Percentiles rank a stretch among this genome's conserved stretches.
Evolutionary conservation across 2,329 filamentous ascomycete genomes (phyloP).

Genomic region (Nemania abortiva): DNA sequence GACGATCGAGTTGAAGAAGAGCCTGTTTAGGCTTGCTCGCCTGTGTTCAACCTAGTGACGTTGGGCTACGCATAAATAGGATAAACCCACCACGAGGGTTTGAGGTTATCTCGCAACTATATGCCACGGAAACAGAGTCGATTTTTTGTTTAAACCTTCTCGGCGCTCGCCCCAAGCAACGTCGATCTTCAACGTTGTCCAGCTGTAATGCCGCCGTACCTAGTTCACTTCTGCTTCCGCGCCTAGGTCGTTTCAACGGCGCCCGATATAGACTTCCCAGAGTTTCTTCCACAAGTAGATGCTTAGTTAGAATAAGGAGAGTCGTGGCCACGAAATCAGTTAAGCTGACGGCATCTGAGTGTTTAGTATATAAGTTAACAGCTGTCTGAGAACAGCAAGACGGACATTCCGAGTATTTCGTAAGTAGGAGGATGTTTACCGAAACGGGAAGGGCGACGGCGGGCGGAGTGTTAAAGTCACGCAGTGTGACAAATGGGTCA

Average conservation of each 20-base stretch:
- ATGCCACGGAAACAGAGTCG: constrained; percentile 43
- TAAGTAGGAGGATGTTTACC: constrained; percentile 42
- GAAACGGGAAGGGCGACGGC: constrained; percentile 46
- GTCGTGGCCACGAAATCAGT: constrained; percentile 27
- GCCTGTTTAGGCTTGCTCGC: constrained; percentile 44
- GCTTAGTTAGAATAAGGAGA: constrained; percentile 31
- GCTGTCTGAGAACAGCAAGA: constrained; percentile 40
- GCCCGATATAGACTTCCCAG: constrained; percentile 9
- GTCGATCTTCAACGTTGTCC: constrained; percentile 46
- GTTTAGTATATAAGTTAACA: constrained; percentile 44
- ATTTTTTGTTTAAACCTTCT: constrained; percentile 44
- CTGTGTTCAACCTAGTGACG: constrained; percentile 43
- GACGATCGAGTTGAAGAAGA: constrained; percentile 44
- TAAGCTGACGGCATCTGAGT: constrained; percentile 19
- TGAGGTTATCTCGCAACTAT: constrained; percentile 46
- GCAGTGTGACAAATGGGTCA: constrained; percentile 39
- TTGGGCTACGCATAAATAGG: constrained; percentile 45
- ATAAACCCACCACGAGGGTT: constrained; percentile 43
- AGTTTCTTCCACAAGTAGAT: constrained; percentile 14
- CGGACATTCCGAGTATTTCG: constrained; percentile 39
- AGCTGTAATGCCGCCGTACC: constrained; percentile 44
- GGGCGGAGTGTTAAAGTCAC: constrained; percentile 39
- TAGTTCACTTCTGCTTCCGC: constrained; percentile 38
- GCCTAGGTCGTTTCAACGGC: constrained; percentile 34
- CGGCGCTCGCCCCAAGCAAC: constrained; percentile 43